A percentile compares a stretch with the other conserved stretches of the same genome.
These are phyloP conservation scores for Candida taoyuanica DNA, from an alignment of 805 yeast species.

Conservation along the genomic window DNA sequence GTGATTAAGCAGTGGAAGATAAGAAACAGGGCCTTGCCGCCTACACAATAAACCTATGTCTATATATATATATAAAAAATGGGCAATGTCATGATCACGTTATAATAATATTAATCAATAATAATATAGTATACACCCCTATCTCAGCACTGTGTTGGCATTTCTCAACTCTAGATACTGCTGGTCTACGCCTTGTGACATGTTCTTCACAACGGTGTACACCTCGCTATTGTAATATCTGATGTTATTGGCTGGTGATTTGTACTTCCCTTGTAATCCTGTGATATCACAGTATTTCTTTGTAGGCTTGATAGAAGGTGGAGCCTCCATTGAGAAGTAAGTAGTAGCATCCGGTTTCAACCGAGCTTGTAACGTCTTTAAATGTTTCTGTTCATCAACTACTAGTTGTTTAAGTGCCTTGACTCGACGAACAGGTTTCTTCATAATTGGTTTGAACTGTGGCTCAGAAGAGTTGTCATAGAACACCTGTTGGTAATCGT, in stretches of 20 bases:
- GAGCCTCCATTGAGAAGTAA: slow-evolving; percentile 69
- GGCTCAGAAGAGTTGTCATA: slow-evolving; percentile 30
- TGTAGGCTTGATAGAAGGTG: slow-evolving; percentile 78
- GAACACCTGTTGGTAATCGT: slow-evolving; percentile 6
- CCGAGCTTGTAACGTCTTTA: slow-evolving; percentile 32
- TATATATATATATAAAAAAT: neutral
- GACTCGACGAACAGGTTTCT: slow-evolving; percentile 53
- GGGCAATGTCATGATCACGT: slow-evolving; percentile 3
- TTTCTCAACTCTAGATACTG: slow-evolving; percentile 83
- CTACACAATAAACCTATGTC: neutral
- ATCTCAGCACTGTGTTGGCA: slow-evolving; percentile 80
- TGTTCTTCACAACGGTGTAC: slow-evolving; percentile 65
- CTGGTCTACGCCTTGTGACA: slow-evolving; percentile 91
- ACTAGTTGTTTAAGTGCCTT: slow-evolving; percentile 71
- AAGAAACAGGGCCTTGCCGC: neutral
- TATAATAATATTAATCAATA: too few species aligned
- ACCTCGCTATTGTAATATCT: slow-evolving; percentile 82
- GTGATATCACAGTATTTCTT: slow-evolving; percentile 92
- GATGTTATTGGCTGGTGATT: slow-evolving; percentile 66
- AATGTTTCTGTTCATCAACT: slow-evolving; percentile 73
- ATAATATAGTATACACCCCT: too few species aligned
- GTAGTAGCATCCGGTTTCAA: slow-evolving; percentile 51
- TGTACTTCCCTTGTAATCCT: slow-evolving; percentile 76
- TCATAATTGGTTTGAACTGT: slow-evolving; percentile 56
- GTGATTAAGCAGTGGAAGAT: slow-evolving; percentile 11